phyloP scores from a whole-genome alignment of 345 rosid species.

The Litchi chinensis region DNA sequence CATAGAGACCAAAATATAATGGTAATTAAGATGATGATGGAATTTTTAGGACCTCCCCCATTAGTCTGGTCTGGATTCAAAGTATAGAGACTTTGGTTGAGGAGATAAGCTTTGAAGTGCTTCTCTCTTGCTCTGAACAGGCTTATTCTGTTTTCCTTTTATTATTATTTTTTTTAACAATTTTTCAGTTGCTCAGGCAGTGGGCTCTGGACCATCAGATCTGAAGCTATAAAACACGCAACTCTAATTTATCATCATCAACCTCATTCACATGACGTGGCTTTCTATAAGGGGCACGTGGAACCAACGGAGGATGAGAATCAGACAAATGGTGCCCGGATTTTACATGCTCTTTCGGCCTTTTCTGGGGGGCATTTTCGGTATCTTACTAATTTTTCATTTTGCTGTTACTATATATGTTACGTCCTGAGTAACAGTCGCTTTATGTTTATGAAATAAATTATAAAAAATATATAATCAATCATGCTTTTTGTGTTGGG shows the following conservation, averaged over 20 bases:
- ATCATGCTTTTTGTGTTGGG: background rate
- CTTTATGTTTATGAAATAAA: too few relatives aligned
- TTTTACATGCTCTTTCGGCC: constrained; percentile 21
- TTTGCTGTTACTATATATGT: background rate
- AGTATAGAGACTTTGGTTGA: background rate
- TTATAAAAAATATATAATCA: too few relatives aligned
- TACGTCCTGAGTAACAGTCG: background rate
- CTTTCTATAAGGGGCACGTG: constrained; percentile 49
- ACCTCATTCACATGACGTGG: constrained; percentile 33
- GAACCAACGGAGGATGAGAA: constrained; percentile 21
- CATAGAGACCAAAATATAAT: background rate
- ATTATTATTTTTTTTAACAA: background rate
- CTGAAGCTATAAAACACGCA: constrained; percentile 1
- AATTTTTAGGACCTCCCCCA: constrained; percentile 61
- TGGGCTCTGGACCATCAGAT: constrained; percentile 35
- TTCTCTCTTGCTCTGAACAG: constrained; percentile 8
- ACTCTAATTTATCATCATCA: constrained; percentile 16
- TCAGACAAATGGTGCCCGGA: constrained; percentile 32
- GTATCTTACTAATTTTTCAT: background rate
- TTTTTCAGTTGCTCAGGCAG: background rate
- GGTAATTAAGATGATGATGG: background rate
- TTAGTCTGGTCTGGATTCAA: constrained; percentile 27
- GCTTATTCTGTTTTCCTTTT: background rate
- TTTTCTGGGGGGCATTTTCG: constrained; percentile 9
- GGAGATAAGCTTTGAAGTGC: constrained; percentile 20